Percentiles rank a stretch among this genome's conserved stretches.
Conservation (phyloP, 2,329 filamentous ascomycete genomes). For the Cladosporium velox region DNA sequence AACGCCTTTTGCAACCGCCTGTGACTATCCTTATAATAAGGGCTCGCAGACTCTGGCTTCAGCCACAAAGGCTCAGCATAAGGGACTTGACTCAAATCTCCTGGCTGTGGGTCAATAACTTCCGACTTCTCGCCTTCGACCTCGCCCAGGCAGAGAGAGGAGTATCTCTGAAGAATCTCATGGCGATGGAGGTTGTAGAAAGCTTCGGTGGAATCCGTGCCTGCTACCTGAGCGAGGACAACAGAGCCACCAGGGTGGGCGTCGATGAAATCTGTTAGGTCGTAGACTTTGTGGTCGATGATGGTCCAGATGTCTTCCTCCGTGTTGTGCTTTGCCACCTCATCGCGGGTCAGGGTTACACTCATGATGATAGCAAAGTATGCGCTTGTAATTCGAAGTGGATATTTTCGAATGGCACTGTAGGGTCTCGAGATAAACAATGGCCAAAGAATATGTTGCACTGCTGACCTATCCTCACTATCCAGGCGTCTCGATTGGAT, state of each 20-base stretch:
- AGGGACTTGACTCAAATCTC: constrained; percentile 74
- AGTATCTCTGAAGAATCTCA: constrained; percentile 82
- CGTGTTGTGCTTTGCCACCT: constrained; percentile 60
- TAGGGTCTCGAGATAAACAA: background rate
- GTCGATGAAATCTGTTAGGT: constrained; percentile 80
- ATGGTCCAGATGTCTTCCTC: constrained; percentile 80
- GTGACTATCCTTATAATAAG: constrained; percentile 80
- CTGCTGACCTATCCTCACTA: constrained; percentile 16
- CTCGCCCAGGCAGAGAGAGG: constrained; percentile 71
- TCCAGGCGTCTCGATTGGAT: constrained; percentile 1
- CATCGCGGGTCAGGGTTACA: constrained; percentile 26
- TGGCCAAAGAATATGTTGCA: constrained; percentile 23
- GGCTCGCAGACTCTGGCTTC: constrained; percentile 71
- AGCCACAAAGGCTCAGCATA: constrained; percentile 88
- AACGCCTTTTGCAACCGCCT: constrained; percentile 67
- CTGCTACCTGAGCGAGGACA: constrained; percentile 78
- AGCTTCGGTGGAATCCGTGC: constrained; percentile 75
- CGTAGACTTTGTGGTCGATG: constrained; percentile 84
- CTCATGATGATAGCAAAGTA: background rate
- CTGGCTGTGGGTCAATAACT: constrained; percentile 67
- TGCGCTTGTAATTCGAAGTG: background rate
- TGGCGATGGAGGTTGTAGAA: constrained; percentile 94
- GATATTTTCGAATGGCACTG: background rate
- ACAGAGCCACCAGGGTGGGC: constrained; percentile 81
- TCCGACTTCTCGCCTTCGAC: constrained; percentile 73